Evolutionary conservation across 2,329 filamentous ascomycete species (phyloP).

Genomic region (Ceratocystis albifundus): DNA sequence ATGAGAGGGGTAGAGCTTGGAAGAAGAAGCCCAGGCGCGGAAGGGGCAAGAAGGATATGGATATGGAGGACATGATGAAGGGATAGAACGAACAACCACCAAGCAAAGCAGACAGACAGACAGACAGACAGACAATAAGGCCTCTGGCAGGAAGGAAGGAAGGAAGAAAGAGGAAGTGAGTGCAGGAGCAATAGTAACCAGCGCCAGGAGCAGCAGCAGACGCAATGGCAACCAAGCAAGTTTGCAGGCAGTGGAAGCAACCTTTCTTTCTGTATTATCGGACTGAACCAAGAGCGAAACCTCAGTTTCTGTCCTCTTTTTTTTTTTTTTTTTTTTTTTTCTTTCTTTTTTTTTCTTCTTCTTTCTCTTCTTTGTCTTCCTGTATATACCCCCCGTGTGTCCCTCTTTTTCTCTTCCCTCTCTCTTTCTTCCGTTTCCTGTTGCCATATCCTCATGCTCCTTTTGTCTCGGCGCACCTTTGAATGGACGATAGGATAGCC

Average conservation of each 20-base stretch:
- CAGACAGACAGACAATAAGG: background rate
- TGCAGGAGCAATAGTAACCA: background rate
- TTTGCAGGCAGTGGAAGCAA: background rate
- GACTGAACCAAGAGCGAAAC: slow-evolving; percentile 6
- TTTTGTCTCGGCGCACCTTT: slow-evolving; percentile 6
- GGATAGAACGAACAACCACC: background rate
- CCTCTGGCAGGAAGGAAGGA: slow-evolving; percentile 10
- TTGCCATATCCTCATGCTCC: background rate
- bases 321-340: slow-evolving; percentile 4
- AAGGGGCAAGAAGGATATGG: background rate
- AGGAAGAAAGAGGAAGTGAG: background rate
- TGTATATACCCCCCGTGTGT: slow-evolving; percentile 9
- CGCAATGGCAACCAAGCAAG: background rate
- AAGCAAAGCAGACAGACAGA: background rate
- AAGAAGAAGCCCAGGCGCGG: background rate
- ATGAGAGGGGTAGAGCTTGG: background rate
- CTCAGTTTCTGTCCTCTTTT: background rate
- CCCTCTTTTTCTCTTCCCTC: background rate
- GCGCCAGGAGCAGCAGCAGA: background rate
- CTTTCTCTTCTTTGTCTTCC: slow-evolving; percentile 1
- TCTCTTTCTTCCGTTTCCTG: slow-evolving; percentile 5
- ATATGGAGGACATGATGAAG: background rate
- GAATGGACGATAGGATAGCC: background rate
- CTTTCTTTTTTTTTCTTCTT: background rate
- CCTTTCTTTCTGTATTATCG: background rate